Base-by-base conservation (phyloP, 108 stramenopile species). In the Skeletonema grethae region DNA sequence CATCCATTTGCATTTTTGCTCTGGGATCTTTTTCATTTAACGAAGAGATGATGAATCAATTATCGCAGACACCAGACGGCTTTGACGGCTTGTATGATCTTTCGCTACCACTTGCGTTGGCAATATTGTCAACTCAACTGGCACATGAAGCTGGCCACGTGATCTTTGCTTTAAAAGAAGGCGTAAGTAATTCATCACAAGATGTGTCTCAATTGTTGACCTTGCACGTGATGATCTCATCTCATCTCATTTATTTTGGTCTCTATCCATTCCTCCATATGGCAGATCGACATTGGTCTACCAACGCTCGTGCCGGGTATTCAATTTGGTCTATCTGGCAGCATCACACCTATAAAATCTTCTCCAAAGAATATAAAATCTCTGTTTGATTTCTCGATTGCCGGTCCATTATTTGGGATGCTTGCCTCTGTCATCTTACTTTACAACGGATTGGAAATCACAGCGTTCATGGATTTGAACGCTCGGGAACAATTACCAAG, bases 311-410 rank as follows among this genome's bases (percentile, higher is more conserved):
- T 90, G n/a, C 88, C 88, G 45, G 76, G 84, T 7, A 38, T 86
- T 35, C 79, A 83, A 25, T 75, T 87, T 36, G 86, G 86, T 12
- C 32, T 84, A 20, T 62, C 73, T 3, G 86, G 86, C 39, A 39
- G 76, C 7, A 85, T 87, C 5, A 86, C 84, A 39, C 83, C 82
- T 4, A 69, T 87, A 10, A 75, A 70, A 43, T 72, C 82, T 20
- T 72, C 85, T 6, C 85, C 86, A 2, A 69, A 73, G 46, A 86
- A 72, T 41, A 62, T 77, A 46, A 87, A 80, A 38, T 77, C 84
- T 30, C 22, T 89, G 31, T 90, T 90, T 73, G 88, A 90, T 59
- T 87, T 90, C 67, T 74, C 83, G 0, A 59, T 90, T 1, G 86
- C 85, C 3, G 86, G 88, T n/a, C 86, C 88, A 13, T 39, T 82